These are phyloP conservation scores for Omphalotus guepiniiformis DNA, from an alignment of 768 basidiomycete genomes.

Conservation along the genomic window DNA sequence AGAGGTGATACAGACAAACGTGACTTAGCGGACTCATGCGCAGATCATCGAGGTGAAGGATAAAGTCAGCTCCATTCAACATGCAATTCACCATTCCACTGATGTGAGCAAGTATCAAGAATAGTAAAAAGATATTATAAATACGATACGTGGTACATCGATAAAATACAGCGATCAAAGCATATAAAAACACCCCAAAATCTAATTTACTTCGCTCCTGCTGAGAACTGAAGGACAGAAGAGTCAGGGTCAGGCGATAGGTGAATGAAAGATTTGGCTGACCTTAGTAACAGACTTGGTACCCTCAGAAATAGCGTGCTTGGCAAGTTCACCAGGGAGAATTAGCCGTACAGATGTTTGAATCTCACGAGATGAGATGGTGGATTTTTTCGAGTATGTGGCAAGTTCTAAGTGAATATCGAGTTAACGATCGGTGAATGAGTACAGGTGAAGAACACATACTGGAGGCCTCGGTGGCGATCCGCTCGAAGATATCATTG, in stretches of 20 bases:
- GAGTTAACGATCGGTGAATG: slow-evolving; percentile 1
- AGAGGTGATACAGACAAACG: no score
- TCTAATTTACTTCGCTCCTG: slow-evolving; percentile 54
- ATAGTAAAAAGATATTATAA: slow-evolving; percentile 5
- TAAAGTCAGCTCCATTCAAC: no score
- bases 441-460: slow-evolving; percentile 23
- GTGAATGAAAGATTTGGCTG: slow-evolving; percentile 13
- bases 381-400: slow-evolving; percentile 97
- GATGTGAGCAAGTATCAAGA: no score
- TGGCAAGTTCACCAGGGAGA: slow-evolving; percentile 92
- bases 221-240: slow-evolving; percentile 50
- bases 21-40: no score
- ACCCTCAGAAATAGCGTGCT: slow-evolving; percentile 92
- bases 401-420: slow-evolving; percentile 69
- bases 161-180: slow-evolving; percentile 11
- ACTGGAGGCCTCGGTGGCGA: slow-evolving; percentile 89
- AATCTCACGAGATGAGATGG: slow-evolving; percentile 97
- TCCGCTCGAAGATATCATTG: slow-evolving; percentile 94
- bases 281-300: slow-evolving; percentile 90
- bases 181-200: neutral
- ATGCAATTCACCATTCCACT: no score
- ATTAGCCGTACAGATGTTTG: slow-evolving; percentile 97
- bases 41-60: no score
- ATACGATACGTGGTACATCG: slow-evolving; percentile 9
- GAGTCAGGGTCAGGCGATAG: neutral